These are phyloP conservation scores for Pseudogymnoascus sp. DNA, from an alignment of 2,329 filamentous ascomycete genomes.

Conservation along the genomic window DNA sequence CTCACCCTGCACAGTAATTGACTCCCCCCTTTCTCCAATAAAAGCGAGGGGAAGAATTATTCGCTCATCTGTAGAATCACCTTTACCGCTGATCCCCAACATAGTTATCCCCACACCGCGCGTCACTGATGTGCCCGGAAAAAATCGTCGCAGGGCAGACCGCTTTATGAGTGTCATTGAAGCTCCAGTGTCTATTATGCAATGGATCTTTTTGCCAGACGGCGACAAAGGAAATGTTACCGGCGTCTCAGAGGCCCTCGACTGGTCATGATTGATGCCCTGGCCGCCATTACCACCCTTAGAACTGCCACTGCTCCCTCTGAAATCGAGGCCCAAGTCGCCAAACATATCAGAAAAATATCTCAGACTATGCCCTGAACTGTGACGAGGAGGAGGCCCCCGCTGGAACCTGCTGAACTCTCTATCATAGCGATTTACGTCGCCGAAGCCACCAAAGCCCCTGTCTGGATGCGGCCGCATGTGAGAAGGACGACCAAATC, in stretches of 20 bases:
- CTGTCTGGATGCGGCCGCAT: neutral
- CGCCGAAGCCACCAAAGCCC: neutral
- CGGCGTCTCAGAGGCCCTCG: neutral
- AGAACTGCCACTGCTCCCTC: neutral
- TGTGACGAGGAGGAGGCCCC: neutral
- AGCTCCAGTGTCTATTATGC: conserved; percentile 10
- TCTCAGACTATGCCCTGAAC: neutral
- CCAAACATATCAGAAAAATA: neutral
- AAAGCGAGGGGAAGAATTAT: neutral
- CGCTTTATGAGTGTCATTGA: conserved; percentile 13
- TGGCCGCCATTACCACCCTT: neutral
- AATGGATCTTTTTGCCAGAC: neutral
- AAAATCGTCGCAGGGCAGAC: neutral
- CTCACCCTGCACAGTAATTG: neutral
- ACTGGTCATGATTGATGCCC: neutral
- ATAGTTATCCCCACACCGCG: neutral
- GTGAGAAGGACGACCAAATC: neutral
- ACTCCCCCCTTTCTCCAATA: neutral
- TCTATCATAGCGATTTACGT: neutral
- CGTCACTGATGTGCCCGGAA: neutral
- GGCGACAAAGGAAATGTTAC: neutral
- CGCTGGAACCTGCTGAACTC: neutral
- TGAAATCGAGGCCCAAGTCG: neutral
- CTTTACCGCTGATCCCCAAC: neutral
- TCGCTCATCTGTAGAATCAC: neutral